Percentiles rank a stretch among this genome's conserved stretches.
phyloP scores from a whole-genome alignment of 169 alveolate genomes.

The Eimeria acervulina region DNA sequence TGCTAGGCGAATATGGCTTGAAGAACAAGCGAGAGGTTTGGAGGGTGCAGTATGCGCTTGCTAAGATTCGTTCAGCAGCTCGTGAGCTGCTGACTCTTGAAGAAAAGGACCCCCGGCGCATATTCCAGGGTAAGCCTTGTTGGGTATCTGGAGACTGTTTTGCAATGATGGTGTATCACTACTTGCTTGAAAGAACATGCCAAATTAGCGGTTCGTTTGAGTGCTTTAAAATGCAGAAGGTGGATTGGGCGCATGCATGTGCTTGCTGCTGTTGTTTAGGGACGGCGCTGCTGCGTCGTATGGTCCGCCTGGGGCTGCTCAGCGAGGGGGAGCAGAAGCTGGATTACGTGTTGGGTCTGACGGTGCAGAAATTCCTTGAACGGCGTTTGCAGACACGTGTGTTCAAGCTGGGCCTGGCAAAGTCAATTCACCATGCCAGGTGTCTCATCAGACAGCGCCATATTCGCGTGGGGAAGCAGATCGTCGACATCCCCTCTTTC shows the following conservation, averaged over 20 bases:
- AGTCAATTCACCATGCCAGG: slow-evolving; percentile 99
- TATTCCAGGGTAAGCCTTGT: slow-evolving; percentile 95
- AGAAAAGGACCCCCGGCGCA: slow-evolving; percentile 97
- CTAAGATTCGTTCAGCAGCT: slow-evolving; percentile 99
- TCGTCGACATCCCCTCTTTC: slow-evolving; percentile 99
- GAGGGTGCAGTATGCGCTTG: slow-evolving; percentile 98
- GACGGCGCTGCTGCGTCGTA: slow-evolving; percentile 99
- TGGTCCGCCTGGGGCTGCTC: slow-evolving; percentile 99
- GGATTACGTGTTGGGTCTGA: slow-evolving; percentile 99
- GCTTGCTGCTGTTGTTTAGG: slow-evolving; percentile 86
- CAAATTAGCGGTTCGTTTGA: neutral
- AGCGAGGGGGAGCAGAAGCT: slow-evolving; percentile 98
- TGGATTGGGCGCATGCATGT: neutral
- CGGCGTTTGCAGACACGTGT: slow-evolving; percentile 99
- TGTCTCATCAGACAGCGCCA: slow-evolving; percentile 99
- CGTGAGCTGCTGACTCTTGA: slow-evolving; percentile 99
- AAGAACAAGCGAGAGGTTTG: slow-evolving; percentile 99
- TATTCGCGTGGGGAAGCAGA: slow-evolving; percentile 99
- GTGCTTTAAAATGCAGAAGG: neutral
- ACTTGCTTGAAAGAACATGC: neutral
- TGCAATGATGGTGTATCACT: neutral
- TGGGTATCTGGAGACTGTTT: neutral
- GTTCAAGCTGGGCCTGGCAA: slow-evolving; percentile 97
- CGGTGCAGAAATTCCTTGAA: slow-evolving; percentile 98
- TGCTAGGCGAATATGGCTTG: slow-evolving; percentile 99